Evolutionary conservation across 495 filamentous ascomycete genomes (phyloP).

Genomic region (Aspergillus steynii): DNA sequence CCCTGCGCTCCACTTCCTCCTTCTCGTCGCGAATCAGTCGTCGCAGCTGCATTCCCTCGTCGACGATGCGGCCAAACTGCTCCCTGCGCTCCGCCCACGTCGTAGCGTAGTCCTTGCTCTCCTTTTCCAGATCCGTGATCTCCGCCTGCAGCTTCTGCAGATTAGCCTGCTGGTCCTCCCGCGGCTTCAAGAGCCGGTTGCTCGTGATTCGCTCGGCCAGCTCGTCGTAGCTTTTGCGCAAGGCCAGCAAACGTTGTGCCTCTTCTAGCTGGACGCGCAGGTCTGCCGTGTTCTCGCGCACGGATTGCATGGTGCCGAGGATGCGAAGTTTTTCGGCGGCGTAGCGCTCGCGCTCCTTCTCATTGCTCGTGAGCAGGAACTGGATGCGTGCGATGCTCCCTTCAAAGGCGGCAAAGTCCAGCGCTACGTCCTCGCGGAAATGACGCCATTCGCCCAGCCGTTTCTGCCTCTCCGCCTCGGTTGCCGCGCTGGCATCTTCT

Average conservation of each 20-base stretch:
- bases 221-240: conserved; percentile 85
- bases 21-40: conserved; percentile 92
- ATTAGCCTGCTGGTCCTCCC: conserved; percentile 79
- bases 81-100: conserved; percentile 85
- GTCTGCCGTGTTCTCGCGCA: conserved; percentile 71
- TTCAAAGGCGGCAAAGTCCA: conserved; percentile 91
- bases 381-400: conserved; percentile 85
- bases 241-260: conserved; percentile 70
- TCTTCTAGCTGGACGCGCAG: conserved; percentile 72
- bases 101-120: conserved; percentile 75
- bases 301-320: conserved; percentile 67
- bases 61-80: conserved; percentile 88
- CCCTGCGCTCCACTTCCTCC: conserved; percentile 72
- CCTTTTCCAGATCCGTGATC: conserved; percentile 81
- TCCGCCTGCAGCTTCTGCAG: conserved; percentile 80
- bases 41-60: conserved; percentile 83
- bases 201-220: conserved; percentile 82
- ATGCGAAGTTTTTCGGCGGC: conserved; percentile 77
- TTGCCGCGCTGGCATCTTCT: conserved; percentile 34
- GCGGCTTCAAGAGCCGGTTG: conserved; percentile 73
- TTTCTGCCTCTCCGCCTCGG: conserved; percentile 45
- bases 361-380: conserved; percentile 80
- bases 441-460: conserved; percentile 55
- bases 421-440: conserved; percentile 76
- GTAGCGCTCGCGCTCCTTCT: conserved; percentile 82